Evolutionary conservation across 345 rosid species (phyloP).

Genomic region (Acer yangbiense): DNA sequence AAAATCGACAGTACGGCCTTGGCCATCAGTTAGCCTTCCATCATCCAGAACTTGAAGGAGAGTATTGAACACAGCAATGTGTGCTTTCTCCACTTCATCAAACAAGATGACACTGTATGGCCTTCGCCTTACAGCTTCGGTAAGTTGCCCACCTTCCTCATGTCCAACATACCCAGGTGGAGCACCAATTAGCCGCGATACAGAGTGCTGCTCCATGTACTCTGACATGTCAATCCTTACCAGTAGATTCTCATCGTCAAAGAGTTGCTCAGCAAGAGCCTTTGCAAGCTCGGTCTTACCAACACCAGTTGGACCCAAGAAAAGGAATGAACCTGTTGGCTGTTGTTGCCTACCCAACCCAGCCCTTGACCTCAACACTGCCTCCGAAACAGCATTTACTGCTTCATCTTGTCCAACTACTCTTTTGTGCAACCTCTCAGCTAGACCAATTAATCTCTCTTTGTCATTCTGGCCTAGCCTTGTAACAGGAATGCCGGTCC

Average conservation of each 20-base stretch:
- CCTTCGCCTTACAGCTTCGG: slow-evolving; percentile 88
- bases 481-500: slow-evolving; percentile 93
- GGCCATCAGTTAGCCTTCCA: slow-evolving; percentile 88
- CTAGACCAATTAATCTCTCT: slow-evolving; percentile 76
- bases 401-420: slow-evolving; percentile 92
- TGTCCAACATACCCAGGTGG: slow-evolving; percentile 99
- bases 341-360: slow-evolving; percentile 95
- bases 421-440: slow-evolving; percentile 73
- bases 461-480: slow-evolving; percentile 91
- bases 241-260: slow-evolving; percentile 75
- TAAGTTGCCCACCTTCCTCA: slow-evolving; percentile 92
- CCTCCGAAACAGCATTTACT: slow-evolving; percentile 77
- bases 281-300: slow-evolving; percentile 92
- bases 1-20: slow-evolving; percentile 89
- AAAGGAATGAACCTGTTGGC: slow-evolving; percentile 88
- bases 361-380: slow-evolving; percentile 83
- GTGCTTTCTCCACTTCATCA: slow-evolving; percentile 97
- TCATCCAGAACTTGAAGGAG: slow-evolving; percentile 95
- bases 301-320: slow-evolving; percentile 96
- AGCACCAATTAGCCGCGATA: slow-evolving; percentile 78
- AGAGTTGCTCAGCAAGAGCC: slow-evolving; percentile 94
- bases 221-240: slow-evolving; percentile 88
- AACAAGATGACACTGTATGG: slow-evolving; percentile 83
- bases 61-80: slow-evolving; percentile 81
- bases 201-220: slow-evolving; percentile 89